These are phyloP conservation scores for Nothophytophthora sp. DNA, from an alignment of 352 stramenopile genomes.

Conservation along the genomic window DNA sequence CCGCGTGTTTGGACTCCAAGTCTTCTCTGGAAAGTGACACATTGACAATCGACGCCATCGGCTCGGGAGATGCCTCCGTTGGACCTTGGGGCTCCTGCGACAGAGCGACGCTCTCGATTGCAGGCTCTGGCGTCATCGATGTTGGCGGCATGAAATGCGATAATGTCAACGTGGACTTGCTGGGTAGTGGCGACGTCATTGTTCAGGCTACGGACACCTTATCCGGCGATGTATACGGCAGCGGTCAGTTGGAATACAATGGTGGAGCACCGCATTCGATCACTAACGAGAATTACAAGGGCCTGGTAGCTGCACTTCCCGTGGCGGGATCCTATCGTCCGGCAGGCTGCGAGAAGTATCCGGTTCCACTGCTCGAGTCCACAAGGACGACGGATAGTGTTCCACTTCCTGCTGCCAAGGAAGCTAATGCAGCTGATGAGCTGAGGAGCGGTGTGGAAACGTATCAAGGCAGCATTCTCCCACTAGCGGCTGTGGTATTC, in stretches of 20 bases:
- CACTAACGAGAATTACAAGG: conserved; percentile 20
- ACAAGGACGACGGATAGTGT: background rate
- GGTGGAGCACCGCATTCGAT: conserved; percentile 14
- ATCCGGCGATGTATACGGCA: conserved; percentile 22
- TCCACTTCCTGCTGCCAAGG: background rate
- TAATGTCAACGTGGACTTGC: conserved; percentile 14
- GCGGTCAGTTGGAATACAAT: conserved; percentile 15
- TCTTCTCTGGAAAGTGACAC: conserved; percentile 6
- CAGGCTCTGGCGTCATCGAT: conserved; percentile 18
- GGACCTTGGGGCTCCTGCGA: conserved; percentile 14
- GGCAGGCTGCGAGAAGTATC: conserved; percentile 6
- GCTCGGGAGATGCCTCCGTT: conserved; percentile 11
- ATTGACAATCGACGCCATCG: conserved; percentile 10
- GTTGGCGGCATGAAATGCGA: conserved; percentile 17
- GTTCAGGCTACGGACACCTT: conserved; percentile 26
- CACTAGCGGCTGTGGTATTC: conserved; percentile 13
- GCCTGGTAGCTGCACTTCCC: conserved; percentile 9
- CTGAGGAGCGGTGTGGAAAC: conserved; percentile 2
- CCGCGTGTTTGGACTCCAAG: conserved; percentile 9
- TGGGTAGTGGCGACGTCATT: conserved; percentile 20
- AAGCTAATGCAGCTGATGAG: background rate
- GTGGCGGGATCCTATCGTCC: conserved; percentile 10
- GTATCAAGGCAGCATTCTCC: conserved; percentile 11
- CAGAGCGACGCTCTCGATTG: conserved; percentile 8
- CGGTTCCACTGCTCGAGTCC: background rate